Conservation (phyloP, 2,329 filamentous ascomycete species). For the Drechslerella coelobrocha region DNA sequence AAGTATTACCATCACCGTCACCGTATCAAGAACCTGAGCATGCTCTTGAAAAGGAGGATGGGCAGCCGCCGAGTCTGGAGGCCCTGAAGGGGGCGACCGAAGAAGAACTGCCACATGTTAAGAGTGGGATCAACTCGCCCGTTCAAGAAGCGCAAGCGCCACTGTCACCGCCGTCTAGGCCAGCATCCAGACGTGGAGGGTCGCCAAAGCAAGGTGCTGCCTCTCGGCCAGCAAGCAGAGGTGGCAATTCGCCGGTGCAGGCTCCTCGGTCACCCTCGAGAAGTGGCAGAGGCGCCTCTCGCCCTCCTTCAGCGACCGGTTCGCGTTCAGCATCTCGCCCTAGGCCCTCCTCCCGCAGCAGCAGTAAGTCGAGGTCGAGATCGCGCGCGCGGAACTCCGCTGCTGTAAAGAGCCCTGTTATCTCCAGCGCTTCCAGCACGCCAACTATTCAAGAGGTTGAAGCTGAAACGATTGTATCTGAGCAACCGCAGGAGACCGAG, state of each 20-base stretch:
- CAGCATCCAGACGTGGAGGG: background rate
- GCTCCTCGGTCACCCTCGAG: slow-evolving; percentile 23
- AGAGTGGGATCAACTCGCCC: background rate
- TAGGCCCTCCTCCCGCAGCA: slow-evolving; percentile 15
- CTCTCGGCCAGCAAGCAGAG: slow-evolving; percentile 4
- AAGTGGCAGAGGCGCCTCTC: slow-evolving; percentile 27
- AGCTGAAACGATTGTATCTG: background rate
- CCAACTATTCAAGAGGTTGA: slow-evolving; percentile 15
- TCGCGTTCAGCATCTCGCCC: slow-evolving; percentile 10
- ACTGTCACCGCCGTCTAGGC: background rate
- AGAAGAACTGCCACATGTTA: background rate
- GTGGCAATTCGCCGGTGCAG: background rate
- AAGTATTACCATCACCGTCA: slow-evolving; percentile 6
- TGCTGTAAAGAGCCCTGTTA: slow-evolving; percentile 3
- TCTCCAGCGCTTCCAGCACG: slow-evolving; percentile 13
- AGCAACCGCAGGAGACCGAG: slow-evolving; percentile 7
- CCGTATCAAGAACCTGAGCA: slow-evolving; percentile 29
- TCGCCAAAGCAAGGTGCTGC: background rate
- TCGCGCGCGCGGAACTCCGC: slow-evolving; percentile 29
- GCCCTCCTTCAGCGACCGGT: slow-evolving; percentile 18
- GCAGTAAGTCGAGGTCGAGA: slow-evolving; percentile 14
- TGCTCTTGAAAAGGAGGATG: background rate
- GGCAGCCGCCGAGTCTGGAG: background rate
- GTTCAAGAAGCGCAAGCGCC: background rate
- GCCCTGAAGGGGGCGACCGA: background rate